Evolutionary conservation across 768 basidiomycete species (phyloP).

Genomic region (Termitomyces titanicus): DNA sequence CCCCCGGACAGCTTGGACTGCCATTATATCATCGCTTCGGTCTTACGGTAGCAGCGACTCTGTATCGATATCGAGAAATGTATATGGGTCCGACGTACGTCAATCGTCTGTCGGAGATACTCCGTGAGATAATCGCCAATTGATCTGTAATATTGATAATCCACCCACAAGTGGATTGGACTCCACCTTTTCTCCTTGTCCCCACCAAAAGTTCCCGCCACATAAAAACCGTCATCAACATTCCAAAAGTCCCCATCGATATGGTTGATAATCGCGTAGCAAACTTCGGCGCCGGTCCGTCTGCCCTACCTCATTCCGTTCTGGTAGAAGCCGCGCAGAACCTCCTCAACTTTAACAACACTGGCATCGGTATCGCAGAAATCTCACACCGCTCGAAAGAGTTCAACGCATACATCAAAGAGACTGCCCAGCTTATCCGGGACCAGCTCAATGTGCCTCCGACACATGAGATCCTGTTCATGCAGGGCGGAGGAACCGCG

Average conservation of each 20-base stretch:
- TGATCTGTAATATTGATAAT: no score
- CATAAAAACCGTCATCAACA: neutral
- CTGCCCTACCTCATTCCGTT: conserved; percentile 83
- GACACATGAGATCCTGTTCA: conserved; percentile 85
- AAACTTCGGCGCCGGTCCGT: conserved; percentile 96
- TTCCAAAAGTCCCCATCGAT: conserved; percentile 7
- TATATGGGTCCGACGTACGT: no score
- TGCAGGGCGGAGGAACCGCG: conserved; percentile 89
- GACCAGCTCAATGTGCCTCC: conserved; percentile 76
- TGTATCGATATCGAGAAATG: neutral
- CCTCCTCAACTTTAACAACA: conserved; percentile 85
- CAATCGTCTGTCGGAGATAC: no score
- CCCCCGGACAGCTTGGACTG: conserved; percentile 2
- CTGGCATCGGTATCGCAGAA: conserved; percentile 95
- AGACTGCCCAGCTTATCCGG: conserved; percentile 65
- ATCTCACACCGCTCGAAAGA: conserved; percentile 94
- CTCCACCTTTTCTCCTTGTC: conserved; percentile 8
- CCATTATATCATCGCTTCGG: no score
- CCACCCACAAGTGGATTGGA: no score
- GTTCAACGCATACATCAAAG: conserved; percentile 67
- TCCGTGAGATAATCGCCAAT: no score
- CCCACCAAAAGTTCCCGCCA: conserved; percentile 1
- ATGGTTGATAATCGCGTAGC: conserved; percentile 53
- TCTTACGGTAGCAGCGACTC: neutral
- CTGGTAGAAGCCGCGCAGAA: conserved; percentile 79